Evolutionary conservation across 768 basidiomycete species (phyloP).

Genomic region (Tulasnella calospora): DNA sequence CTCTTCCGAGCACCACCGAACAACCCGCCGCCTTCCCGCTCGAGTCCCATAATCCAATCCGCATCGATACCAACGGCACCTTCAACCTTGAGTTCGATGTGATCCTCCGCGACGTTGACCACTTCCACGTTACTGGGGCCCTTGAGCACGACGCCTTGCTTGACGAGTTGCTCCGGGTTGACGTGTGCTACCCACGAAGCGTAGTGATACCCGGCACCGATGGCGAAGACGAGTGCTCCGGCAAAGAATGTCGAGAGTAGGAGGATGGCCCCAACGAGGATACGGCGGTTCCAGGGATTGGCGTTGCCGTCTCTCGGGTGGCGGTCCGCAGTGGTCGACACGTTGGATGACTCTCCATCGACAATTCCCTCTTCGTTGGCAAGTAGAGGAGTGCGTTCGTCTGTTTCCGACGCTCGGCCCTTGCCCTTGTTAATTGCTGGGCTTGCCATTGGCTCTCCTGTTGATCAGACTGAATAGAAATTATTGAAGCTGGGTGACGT

Average conservation of each 20-base stretch:
- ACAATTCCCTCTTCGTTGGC: background rate
- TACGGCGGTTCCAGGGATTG: constrained; percentile 4
- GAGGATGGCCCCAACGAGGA: background rate
- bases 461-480: background rate
- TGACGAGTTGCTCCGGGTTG: constrained; percentile 3
- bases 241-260: background rate
- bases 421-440: constrained; percentile 12
- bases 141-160: constrained; percentile 17
- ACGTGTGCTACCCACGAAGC: constrained; percentile 22
- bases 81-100: constrained; percentile 5
- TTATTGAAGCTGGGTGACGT: background rate
- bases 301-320: background rate
- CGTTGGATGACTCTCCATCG: constrained; percentile 1
- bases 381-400: constrained; percentile 23
- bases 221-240: constrained; percentile 1
- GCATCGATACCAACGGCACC: constrained; percentile 26
- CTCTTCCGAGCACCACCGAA: constrained; percentile 14
- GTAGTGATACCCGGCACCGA: constrained; percentile 17
- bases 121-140: constrained; percentile 24
- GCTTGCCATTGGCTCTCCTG: background rate
- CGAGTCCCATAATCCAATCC: constrained; percentile 28
- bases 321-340: background rate
- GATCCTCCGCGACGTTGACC: background rate
- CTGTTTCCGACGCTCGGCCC: constrained; percentile 17
- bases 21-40: constrained; percentile 8